Conservation (phyloP, 352 stramenopile species). For the Globisporangium mamillatum region DNA sequence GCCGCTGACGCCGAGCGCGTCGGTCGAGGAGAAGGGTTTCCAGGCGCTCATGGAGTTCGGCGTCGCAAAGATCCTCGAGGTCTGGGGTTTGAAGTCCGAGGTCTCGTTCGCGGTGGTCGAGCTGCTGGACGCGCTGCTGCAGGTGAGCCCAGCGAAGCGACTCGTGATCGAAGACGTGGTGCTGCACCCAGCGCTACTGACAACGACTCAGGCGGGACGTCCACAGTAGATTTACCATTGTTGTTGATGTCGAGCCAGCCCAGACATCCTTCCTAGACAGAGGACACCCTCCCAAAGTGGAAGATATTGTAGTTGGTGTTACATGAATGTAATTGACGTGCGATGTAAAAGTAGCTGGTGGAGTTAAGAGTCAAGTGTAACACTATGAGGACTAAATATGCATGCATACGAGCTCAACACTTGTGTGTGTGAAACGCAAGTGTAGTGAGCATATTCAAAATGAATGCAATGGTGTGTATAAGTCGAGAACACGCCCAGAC, state of each 20-base stretch:
- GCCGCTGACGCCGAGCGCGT: conserved; percentile 33
- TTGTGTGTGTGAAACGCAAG: too few relatives aligned
- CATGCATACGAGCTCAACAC: too few relatives aligned
- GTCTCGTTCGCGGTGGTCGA: conserved; percentile 24
- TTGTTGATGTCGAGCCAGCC: background rate
- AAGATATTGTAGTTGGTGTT: background rate
- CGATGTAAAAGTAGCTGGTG: background rate
- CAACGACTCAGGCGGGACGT: background rate
- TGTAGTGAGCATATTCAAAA: too few relatives aligned
- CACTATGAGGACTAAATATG: background rate
- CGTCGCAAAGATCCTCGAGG: conserved; percentile 38
- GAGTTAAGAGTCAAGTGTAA: background rate
- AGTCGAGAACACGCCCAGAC: too few relatives aligned
- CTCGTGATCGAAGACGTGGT: conserved; percentile 29
- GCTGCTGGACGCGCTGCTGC: conserved; percentile 34
- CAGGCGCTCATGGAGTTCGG: conserved; percentile 30
- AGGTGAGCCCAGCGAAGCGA: conserved; percentile 30
- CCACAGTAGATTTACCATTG: background rate
- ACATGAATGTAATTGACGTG: background rate
- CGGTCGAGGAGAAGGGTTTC: conserved; percentile 30
- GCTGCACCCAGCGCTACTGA: conserved; percentile 6
- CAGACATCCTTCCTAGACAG: background rate
- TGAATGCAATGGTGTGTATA: too few relatives aligned
- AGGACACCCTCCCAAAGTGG: background rate
- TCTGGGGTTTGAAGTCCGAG: conserved; percentile 39